Base-by-base conservation (phyloP, 257 asterid species). In the Hygrophila difformis region DNA sequence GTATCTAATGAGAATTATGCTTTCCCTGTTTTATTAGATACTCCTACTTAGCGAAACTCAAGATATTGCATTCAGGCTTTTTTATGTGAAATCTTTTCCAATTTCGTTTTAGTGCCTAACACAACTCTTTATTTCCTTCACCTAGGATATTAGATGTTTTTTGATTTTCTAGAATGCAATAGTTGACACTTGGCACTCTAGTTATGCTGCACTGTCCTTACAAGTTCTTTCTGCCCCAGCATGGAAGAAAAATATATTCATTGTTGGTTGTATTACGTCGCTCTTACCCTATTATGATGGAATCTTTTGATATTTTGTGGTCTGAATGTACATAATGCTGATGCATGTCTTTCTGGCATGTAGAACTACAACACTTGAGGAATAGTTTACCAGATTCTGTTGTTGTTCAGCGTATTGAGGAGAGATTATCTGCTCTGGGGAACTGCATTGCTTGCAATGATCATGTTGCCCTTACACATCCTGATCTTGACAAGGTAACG, bases 381-480 rank as follows among this genome's bases (percentile, higher is more conserved):
- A 84, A 81, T 59, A 74, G 84, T 55, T 70, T 87, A 42, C 97
- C 97, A 44, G 95, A 84, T 62, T 59, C 80, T 26, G 94, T 88
- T 40, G 93, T 84, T 43, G 82, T 88, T 66, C 97, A 84, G 79
- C 93, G 97, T 35, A 71, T 84, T 61, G 97, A 88, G 2, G 95
- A 88, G 77, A 73, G 82, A 55, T 64, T 84, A 57, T 84, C 95
- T 72, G 95, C 97, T 19, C 62, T 84, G 4, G 97, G 97, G 18
- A 87, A 87, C 80, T 87, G 95, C 71, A 78, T 84, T 58, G 69
- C 86, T 6, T 87, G 95, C 76, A 87, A 87, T 39, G 97, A 87
- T 62, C 93, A 84, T 51, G 95, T 84, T 56, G 97, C 97, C 44
- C 94, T 88, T 46, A 76, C 94, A 0, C 95, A 88, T 62, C 83